These are phyloP conservation scores for Neopestalotiopsis rosae DNA, from an alignment of 2,329 filamentous ascomycete genomes.

Conservation along the genomic window DNA sequence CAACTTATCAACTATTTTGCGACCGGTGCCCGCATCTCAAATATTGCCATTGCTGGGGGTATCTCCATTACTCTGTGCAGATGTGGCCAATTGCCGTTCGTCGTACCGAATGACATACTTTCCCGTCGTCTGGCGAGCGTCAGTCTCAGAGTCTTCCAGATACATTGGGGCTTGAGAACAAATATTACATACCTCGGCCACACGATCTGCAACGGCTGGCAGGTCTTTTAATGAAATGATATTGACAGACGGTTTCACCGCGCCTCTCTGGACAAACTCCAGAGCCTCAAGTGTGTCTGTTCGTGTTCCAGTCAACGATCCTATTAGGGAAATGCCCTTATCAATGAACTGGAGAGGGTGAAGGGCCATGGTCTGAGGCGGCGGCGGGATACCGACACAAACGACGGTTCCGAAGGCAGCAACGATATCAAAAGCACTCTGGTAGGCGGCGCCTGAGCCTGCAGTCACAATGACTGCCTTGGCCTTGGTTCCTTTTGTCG, in stretches of 20 bases:
- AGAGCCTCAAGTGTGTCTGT: constrained; percentile 46
- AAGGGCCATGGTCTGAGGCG: constrained; percentile 30
- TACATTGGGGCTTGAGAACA: not conserved
- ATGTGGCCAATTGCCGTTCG: not conserved
- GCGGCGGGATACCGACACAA: constrained; percentile 43
- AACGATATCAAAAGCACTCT: constrained; percentile 39
- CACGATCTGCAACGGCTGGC: not conserved
- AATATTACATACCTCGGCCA: constrained; percentile 1
- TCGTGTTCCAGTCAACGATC: constrained; percentile 42
- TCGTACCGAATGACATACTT: constrained; percentile 10
- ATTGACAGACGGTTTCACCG: constrained; percentile 33
- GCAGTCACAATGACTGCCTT: constrained; percentile 39
- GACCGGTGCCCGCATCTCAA: too few relatives aligned
- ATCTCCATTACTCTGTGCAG: too few relatives aligned
- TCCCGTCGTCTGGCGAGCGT: not conserved
- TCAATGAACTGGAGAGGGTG: constrained; percentile 43
- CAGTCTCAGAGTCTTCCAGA: not conserved
- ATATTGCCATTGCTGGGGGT: too few relatives aligned
- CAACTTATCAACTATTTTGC: too few relatives aligned
- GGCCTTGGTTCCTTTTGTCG: constrained; percentile 30
- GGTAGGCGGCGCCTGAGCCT: constrained; percentile 37
- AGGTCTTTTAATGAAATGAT: constrained; percentile 7
- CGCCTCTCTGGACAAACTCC: constrained; percentile 40
- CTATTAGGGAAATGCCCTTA: constrained; percentile 39
- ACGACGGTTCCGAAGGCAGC: constrained; percentile 45